Percentiles rank a stretch among this genome's conserved stretches.
These are phyloP conservation scores for Trichoderma pleuroti DNA, from an alignment of 2,329 filamentous ascomycete species.

Conservation along the genomic window DNA sequence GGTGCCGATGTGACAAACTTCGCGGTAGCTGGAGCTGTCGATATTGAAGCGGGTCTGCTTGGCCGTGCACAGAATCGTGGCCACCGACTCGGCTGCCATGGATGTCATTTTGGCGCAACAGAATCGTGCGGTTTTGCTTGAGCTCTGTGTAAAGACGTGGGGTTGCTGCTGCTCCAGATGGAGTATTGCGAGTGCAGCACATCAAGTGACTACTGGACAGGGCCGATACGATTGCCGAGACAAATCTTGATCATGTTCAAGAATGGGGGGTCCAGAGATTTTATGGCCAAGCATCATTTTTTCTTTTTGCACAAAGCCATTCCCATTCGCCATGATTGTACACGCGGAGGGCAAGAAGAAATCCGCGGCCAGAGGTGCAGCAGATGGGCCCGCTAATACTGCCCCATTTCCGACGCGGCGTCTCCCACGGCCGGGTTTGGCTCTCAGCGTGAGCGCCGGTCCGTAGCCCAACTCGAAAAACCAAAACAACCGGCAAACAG, in stretches of 20 bases:
- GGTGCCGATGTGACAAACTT: slow-evolving; percentile 41
- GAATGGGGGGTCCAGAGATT: not conserved
- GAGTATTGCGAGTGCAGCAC: not conserved
- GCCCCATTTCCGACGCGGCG: not conserved
- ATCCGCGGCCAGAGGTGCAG: not conserved
- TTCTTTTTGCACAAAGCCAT: not conserved
- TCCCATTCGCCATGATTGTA: not conserved
- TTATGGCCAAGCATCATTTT: not conserved
- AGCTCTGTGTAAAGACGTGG: not conserved
- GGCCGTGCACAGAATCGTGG: slow-evolving; percentile 58
- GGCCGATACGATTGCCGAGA: not conserved
- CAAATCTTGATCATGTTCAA: not conserved
- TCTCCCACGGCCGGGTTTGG: not conserved
- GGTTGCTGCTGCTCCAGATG: not conserved
- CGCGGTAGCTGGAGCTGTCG: slow-evolving; percentile 51
- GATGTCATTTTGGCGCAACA: slow-evolving; percentile 40
- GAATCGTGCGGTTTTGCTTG: not conserved
- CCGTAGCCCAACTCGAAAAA: not conserved
- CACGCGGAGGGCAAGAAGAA: not conserved
- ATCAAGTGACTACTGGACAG: not conserved
- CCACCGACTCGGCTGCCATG: slow-evolving; percentile 47
- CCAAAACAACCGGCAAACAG: not conserved
- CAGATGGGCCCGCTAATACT: not conserved
- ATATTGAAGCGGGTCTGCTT: slow-evolving; percentile 66
- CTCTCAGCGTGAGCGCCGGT: not conserved